Evolutionary conservation across 2,329 filamentous ascomycete species (phyloP).

Genomic region (Diaporthe citrichinensis): DNA sequence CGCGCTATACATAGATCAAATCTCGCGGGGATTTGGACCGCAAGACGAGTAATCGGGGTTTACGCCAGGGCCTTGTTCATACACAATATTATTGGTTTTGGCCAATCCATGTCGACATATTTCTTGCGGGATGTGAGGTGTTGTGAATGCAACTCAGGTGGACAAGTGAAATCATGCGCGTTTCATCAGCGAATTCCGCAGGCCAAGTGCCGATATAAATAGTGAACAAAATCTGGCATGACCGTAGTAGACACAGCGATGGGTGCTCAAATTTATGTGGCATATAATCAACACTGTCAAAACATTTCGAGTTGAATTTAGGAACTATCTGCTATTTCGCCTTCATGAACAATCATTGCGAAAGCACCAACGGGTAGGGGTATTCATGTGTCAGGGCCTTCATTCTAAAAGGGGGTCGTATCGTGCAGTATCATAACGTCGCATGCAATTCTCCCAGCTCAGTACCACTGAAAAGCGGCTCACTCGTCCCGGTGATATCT

Average conservation of each 20-base stretch:
- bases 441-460: conserved; percentile 31
- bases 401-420: conserved; percentile 20
- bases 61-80: background rate
- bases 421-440: conserved; percentile 38
- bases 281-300: background rate
- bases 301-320: conserved; percentile 1
- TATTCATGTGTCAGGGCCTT: conserved; percentile 37
- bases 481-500: conserved; percentile 1
- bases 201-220: too few species aligned
- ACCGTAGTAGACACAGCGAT: background rate
- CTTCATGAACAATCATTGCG: conserved; percentile 7
- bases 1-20: background rate
- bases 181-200: too few species aligned
- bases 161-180: too few species aligned
- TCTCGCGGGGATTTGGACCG: too few species aligned
- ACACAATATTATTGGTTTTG: background rate
- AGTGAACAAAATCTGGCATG: too few species aligned
- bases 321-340: conserved; percentile 27
- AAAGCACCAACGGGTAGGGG: conserved; percentile 23
- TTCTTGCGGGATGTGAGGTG: background rate
- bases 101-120: background rate
- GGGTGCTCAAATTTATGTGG: background rate
- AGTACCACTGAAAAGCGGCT: background rate
- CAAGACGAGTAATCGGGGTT: background rate
- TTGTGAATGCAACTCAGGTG: too few species aligned